These are phyloP conservation scores for Talaromyces adpressus DNA, from an alignment of 495 filamentous ascomycete genomes.

Conservation along the genomic window DNA sequence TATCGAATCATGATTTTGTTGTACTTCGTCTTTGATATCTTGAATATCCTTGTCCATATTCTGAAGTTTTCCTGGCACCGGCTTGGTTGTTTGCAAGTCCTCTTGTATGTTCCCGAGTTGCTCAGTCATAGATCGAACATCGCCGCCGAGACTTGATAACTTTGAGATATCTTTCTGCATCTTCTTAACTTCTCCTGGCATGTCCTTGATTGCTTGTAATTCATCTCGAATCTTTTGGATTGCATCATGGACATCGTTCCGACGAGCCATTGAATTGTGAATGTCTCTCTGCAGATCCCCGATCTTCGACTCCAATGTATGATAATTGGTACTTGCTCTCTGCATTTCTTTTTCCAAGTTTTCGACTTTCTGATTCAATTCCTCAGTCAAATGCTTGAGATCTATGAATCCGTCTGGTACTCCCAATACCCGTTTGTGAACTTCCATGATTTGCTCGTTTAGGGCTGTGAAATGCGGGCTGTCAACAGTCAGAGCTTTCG, in stretches of 20 bases:
- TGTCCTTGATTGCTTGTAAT: not conserved
- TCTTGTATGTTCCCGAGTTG: not conserved
- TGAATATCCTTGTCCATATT: too few species aligned
- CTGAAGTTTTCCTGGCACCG: too few species aligned
- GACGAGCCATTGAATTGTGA: not conserved
- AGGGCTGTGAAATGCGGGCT: not conserved
- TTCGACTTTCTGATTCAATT: not conserved
- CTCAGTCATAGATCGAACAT: not conserved
- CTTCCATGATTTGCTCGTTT: not conserved
- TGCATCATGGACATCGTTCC: not conserved
- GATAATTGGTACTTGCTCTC: not conserved
- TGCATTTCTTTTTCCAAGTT: not conserved
- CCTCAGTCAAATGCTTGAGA: not conserved
- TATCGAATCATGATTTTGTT: too few species aligned
- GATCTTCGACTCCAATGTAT: not conserved
- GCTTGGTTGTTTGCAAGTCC: not conserved
- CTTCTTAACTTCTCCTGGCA: not conserved
- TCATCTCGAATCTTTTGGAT: not conserved
- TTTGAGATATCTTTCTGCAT: not conserved
- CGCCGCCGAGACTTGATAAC: not conserved
- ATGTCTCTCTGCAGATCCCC: not conserved
- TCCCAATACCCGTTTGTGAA: not conserved
- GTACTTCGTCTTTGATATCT: too few species aligned
- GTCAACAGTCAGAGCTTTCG: not conserved
- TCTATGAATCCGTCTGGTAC: not conserved